These are phyloP conservation scores for Pyrus betulifolia DNA, from an alignment of 306 rosid species.

Conservation along the genomic window DNA sequence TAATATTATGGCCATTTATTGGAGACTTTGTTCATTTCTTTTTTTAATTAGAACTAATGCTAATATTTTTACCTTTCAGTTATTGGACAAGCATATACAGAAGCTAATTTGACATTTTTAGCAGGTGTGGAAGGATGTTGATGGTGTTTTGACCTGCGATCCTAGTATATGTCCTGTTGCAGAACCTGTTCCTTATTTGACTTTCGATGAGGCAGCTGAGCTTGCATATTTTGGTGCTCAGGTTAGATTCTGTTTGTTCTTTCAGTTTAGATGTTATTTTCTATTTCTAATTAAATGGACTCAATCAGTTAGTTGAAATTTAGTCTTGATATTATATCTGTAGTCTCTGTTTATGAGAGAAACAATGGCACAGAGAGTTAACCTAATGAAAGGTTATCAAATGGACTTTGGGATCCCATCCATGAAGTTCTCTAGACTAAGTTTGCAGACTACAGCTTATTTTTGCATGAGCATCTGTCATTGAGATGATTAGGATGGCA, in stretches of 20 bases:
- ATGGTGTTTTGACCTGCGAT: constrained; percentile 69
- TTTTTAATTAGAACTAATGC: background rate
- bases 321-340: background rate
- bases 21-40: background rate
- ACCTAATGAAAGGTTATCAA: background rate
- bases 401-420: background rate
- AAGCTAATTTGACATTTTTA: background rate
- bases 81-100: constrained; percentile 8
- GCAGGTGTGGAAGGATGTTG: constrained; percentile 78
- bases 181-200: constrained; percentile 60
- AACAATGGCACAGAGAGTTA: background rate
- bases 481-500: background rate
- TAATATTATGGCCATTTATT: background rate
- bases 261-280: too few relatives aligned
- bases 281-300: background rate
- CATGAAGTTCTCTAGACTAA: background rate
- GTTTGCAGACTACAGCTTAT: background rate
- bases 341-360: background rate
- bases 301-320: background rate
- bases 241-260: constrained; percentile 24
- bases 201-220: constrained; percentile 76
- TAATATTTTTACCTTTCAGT: background rate
- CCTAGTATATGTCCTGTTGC: constrained; percentile 51
- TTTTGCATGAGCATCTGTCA: background rate
- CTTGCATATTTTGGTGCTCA: constrained; percentile 82